These are phyloP conservation scores for Brachypodium distachyon DNA, from an alignment of 202 grass and related monocot species.

Conservation along the genomic window DNA sequence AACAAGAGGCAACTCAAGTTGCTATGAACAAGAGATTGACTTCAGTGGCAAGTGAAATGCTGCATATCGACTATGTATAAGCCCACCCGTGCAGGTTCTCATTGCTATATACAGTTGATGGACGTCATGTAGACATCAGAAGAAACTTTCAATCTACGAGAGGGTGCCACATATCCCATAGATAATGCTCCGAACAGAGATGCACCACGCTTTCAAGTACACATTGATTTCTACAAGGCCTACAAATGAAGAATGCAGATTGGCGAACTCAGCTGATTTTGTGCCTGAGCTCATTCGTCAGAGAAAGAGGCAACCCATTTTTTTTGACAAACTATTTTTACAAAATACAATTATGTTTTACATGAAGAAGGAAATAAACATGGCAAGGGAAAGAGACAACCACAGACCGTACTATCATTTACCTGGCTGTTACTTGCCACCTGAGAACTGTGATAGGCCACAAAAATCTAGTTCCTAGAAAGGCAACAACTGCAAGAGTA, in stretches of 20 bases:
- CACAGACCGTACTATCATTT: not conserved
- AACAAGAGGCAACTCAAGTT: not conserved
- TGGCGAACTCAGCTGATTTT: not conserved
- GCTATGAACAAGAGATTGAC: not conserved
- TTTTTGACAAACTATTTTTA: too few species aligned
- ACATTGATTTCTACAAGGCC: constrained; percentile 11
- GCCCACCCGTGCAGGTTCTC: not conserved
- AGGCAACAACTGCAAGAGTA: not conserved
- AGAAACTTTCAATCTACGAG: not conserved
- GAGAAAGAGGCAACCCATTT: not conserved
- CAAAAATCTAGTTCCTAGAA: constrained; percentile 31
- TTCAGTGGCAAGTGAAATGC: not conserved
- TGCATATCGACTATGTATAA: constrained; percentile 1
- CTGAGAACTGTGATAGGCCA: constrained; percentile 19
- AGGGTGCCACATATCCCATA: not conserved
- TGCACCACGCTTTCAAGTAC: not conserved
- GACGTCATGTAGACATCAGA: not conserved
- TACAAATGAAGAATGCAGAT: constrained; percentile 3
- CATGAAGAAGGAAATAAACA: not conserved
- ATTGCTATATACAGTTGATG: not conserved
- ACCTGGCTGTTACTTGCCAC: not conserved
- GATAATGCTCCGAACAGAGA: not conserved
- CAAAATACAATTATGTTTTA: not conserved
- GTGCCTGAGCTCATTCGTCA: not conserved
- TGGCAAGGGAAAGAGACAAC: not conserved